Percentiles rank a stretch among this genome's conserved stretches.
phyloP scores from a whole-genome alignment of 345 rosid genomes.

The Aegle marmelos region DNA sequence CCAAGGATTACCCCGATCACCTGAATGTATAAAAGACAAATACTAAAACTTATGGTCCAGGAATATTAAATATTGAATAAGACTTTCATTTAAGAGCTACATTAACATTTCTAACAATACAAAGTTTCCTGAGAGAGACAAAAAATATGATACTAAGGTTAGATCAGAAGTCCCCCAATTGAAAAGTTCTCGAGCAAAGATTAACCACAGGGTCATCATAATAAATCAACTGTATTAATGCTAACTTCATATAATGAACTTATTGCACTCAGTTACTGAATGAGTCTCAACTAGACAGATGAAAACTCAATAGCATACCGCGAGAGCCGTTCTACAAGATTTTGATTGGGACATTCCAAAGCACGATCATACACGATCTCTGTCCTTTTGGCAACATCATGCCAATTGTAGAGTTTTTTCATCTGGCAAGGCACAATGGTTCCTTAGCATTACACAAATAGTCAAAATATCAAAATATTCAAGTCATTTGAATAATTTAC shows the following conservation, averaged over 20 bases:
- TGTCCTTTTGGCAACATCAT: conserved; percentile 90
- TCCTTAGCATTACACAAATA: background rate
- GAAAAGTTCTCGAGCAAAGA: background rate
- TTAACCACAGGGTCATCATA: background rate
- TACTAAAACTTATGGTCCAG: background rate
- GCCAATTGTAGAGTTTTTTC: conserved; percentile 92
- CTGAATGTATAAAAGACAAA: background rate
- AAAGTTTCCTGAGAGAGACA: background rate
- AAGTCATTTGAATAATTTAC: conserved; percentile 14
- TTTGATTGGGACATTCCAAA: conserved; percentile 61
- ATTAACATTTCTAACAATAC: background rate
- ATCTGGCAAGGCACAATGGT: conserved; percentile 32
- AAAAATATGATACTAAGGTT: background rate
- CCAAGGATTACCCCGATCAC: background rate
- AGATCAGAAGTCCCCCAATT: background rate
- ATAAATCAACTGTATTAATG: background rate
- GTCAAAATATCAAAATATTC: background rate
- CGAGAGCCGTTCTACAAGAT: conserved; percentile 54
- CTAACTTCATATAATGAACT: background rate
- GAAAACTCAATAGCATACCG: conserved; percentile 41
- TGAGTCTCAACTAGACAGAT: background rate
- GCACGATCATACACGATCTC: conserved; percentile 87
- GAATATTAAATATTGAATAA: background rate
- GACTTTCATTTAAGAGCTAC: background rate
- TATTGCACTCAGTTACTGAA: background rate